Evolutionary conservation across 148 eudicot genomes (phyloP).

Genomic region (Heliosperma pusillum): DNA sequence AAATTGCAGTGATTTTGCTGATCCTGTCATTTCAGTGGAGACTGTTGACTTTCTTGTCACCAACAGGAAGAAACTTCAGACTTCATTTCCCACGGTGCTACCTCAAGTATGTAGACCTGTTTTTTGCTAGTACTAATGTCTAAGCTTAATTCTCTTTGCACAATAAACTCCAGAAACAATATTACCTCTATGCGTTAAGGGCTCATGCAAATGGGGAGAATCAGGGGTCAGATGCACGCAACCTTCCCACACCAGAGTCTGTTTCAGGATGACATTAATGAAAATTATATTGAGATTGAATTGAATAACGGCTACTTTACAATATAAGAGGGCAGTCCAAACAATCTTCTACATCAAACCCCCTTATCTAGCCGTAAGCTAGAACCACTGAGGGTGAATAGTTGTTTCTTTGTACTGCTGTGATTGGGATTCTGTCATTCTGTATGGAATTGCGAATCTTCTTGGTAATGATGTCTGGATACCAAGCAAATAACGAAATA

Average conservation of each 20-base stretch:
- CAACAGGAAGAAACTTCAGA: constrained; percentile 63
- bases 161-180: not conserved
- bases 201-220: not conserved
- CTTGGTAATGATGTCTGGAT: not conserved
- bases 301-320: not conserved
- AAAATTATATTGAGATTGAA: no score
- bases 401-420: not conserved
- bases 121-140: not conserved
- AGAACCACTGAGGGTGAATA: not conserved
- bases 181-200: not conserved
- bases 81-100: constrained; percentile 67
- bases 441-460: not conserved
- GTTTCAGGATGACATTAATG: no score
- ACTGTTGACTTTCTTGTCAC: constrained; percentile 65
- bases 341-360: not conserved
- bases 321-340: not conserved
- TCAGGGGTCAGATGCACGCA: not conserved
- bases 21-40: constrained; percentile 84
- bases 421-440: not conserved
- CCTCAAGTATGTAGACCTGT: constrained; percentile 64
- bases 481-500: not conserved
- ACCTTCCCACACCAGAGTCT: not conserved
- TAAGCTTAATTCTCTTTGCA: not conserved
- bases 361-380: not conserved
- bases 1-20: constrained; percentile 89